Percentiles rank a stretch among this genome's conserved stretches.
These are phyloP conservation scores for Megacollybia marginata DNA, from an alignment of 768 basidiomycete species.

Conservation along the genomic window DNA sequence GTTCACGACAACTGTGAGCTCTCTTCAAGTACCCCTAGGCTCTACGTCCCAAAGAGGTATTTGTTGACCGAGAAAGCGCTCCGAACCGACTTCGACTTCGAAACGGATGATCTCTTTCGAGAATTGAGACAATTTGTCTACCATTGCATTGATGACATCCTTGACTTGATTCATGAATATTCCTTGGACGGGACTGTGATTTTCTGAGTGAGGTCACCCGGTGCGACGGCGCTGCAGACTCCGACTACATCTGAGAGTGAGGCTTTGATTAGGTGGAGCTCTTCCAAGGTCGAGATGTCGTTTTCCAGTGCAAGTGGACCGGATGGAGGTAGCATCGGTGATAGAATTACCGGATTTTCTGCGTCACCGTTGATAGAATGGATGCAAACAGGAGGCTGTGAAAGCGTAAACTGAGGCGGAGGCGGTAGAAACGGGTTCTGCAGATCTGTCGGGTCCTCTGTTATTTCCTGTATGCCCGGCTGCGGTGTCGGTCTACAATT, in stretches of 20 bases:
- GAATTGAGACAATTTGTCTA: constrained; percentile 11
- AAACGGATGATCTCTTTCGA: constrained; percentile 79
- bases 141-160: constrained; percentile 60
- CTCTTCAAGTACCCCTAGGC: constrained; percentile 78
- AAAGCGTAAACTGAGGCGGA: constrained; percentile 36
- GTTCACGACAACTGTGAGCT: constrained; percentile 71
- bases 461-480: background rate
- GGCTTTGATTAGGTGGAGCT: constrained; percentile 46
- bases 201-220: constrained; percentile 61
- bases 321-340: constrained; percentile 33
- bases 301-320: constrained; percentile 50
- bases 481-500: background rate
- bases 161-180: constrained; percentile 67
- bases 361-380: background rate
- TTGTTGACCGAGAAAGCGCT: constrained; percentile 79
- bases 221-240: constrained; percentile 66
- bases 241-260: constrained; percentile 61
- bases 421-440: background rate
- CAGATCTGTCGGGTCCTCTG: background rate
- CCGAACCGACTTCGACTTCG: constrained; percentile 79
- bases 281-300: constrained; percentile 61
- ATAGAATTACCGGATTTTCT: background rate
- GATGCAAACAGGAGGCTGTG: background rate
- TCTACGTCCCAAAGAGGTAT: constrained; percentile 73
- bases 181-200: constrained; percentile 60